These are phyloP conservation scores for Colletotrichum sp. DNA, from an alignment of 2,329 filamentous ascomycete species.

Conservation along the genomic window DNA sequence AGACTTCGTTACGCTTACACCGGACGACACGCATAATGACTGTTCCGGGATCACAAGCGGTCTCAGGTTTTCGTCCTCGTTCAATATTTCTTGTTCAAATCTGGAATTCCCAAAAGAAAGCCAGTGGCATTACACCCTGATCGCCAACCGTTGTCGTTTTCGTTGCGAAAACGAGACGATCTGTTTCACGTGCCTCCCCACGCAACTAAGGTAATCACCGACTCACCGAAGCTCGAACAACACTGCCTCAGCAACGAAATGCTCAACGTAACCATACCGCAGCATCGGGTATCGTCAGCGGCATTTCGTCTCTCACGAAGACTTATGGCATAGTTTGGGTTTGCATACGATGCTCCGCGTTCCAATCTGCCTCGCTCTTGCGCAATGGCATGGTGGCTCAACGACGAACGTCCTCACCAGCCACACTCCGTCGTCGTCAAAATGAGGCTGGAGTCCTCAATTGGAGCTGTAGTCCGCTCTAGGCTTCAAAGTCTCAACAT, in stretches of 20 bases:
- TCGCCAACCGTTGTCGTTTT: background rate
- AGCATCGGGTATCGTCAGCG: background rate
- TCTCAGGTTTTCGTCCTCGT: background rate
- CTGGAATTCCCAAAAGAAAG: background rate
- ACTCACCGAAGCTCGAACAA: background rate
- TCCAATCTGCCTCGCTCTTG: background rate
- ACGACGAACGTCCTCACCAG: background rate
- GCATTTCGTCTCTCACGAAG: background rate
- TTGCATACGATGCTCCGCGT: background rate
- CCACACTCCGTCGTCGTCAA: background rate
- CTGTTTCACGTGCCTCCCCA: background rate
- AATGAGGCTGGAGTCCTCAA: background rate
- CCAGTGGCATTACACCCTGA: background rate
- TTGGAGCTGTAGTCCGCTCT: rapidly evolving
- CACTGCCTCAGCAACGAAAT: background rate
- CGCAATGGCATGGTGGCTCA: background rate
- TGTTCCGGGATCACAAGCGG: background rate
- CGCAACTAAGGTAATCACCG: background rate
- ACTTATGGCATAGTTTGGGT: background rate
- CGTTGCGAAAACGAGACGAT: background rate
- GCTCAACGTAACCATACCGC: background rate
- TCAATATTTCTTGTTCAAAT: background rate
- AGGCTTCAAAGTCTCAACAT: background rate
- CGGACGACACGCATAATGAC: background rate
- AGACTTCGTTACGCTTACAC: background rate